Evolutionary conservation across 2,329 filamentous ascomycete species (phyloP).

Genomic region (Penicillium sp.): DNA sequence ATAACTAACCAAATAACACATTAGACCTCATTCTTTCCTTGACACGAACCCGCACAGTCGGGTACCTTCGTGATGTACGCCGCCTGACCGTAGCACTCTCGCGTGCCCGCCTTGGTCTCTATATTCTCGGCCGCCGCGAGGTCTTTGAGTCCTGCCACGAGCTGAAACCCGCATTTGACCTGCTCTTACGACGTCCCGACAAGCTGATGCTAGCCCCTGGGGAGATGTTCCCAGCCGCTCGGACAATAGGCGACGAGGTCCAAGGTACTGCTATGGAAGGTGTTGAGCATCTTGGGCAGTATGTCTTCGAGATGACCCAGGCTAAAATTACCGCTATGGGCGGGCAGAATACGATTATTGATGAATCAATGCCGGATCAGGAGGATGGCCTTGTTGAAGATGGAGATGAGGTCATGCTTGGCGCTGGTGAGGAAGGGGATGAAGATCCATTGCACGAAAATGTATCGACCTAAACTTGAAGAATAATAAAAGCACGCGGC

Average conservation of each 20-base stretch:
- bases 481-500: not conserved
- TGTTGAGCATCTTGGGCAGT: conserved; percentile 92
- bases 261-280: conserved; percentile 77
- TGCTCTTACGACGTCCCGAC: conserved; percentile 76
- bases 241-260: conserved; percentile 55
- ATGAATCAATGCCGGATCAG: conserved; percentile 37
- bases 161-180: conserved; percentile 81
- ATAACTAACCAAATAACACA: conserved; percentile 21
- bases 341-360: conserved; percentile 44
- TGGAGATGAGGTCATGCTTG: conserved; percentile 42
- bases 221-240: conserved; percentile 78
- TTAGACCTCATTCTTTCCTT: conserved; percentile 93
- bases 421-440: conserved; percentile 40
- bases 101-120: conserved; percentile 86
- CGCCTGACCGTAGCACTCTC: conserved; percentile 94
- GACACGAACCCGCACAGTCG: conserved; percentile 83
- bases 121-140: conserved; percentile 84
- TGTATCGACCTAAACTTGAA: conserved; percentile 17
- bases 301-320: conserved; percentile 94
- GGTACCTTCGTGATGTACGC: conserved; percentile 91
- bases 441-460: conserved; percentile 42
- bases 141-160: conserved; percentile 91
- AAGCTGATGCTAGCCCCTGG: conserved; percentile 81
- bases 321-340: conserved; percentile 67
- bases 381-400: conserved; percentile 35